These are phyloP conservation scores for Candida sp. DNA, from an alignment of 1,139 yeast genomes.

Conservation along the genomic window DNA sequence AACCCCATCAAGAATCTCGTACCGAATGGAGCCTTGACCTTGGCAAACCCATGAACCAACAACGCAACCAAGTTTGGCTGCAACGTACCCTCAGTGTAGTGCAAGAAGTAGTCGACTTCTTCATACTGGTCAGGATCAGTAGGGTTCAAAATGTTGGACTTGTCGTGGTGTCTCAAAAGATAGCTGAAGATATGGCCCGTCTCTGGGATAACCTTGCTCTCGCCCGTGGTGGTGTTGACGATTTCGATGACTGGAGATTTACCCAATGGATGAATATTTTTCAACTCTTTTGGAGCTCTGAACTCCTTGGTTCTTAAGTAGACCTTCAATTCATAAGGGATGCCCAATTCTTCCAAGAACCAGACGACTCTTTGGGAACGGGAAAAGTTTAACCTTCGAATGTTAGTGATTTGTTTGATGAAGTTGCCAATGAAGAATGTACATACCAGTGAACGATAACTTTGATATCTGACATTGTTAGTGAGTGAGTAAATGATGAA, in stretches of 20 bases:
- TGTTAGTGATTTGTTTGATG: conserved; percentile 9
- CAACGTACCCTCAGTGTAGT: conserved; percentile 44
- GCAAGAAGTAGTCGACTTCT: conserved; percentile 37
- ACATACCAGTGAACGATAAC: conserved; percentile 27
- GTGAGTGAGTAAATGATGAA: not conserved
- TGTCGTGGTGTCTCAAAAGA: conserved; percentile 34
- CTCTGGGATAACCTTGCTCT: conserved; percentile 31
- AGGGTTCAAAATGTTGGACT: conserved; percentile 28
- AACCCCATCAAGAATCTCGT: conserved; percentile 24
- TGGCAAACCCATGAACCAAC: conserved; percentile 31
- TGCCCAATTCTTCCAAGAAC: conserved; percentile 40
- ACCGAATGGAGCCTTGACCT: conserved; percentile 34
- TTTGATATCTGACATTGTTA: conserved; percentile 10
- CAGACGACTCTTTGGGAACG: conserved; percentile 45
- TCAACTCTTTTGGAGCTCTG: conserved; percentile 41
- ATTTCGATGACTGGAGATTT: conserved; percentile 46
- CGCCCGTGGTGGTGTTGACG: conserved; percentile 13
- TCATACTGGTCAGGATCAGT: conserved; percentile 27
- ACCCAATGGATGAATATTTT: conserved; percentile 42
- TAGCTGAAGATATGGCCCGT: conserved; percentile 42
- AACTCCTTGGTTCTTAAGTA: conserved; percentile 29
- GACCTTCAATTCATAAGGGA: conserved; percentile 37
- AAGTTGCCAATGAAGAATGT: not conserved
- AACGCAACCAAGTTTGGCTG: conserved; percentile 37
- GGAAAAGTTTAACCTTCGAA: conserved; percentile 36